phyloP scores from a whole-genome alignment of 345 rosid genomes.

The Dovyalis caffra region DNA sequence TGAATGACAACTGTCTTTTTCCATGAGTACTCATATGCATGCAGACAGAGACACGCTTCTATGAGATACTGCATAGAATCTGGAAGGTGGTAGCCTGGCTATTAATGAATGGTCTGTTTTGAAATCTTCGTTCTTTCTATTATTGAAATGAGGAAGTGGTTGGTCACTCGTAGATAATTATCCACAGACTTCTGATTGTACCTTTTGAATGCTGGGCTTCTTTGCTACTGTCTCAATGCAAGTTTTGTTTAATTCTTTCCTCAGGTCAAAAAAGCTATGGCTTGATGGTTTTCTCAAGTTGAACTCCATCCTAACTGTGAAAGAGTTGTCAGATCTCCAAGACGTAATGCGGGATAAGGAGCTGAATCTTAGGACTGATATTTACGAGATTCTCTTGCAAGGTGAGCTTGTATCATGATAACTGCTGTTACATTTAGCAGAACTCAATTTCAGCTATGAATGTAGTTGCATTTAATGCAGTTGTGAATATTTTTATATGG shows the following conservation, averaged over 20 bases:
- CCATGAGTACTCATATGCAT: too few species aligned
- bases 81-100: too few species aligned
- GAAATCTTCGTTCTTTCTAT: too few species aligned
- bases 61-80: too few species aligned
- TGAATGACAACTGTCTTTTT: too few species aligned
- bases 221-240: neutral
- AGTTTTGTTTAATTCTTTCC: slow-evolving; percentile 2
- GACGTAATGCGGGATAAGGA: slow-evolving; percentile 98
- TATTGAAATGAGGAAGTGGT: too few species aligned
- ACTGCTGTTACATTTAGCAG: neutral
- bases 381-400: slow-evolving; percentile 88
- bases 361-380: slow-evolving; percentile 86
- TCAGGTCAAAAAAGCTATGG: slow-evolving; percentile 90
- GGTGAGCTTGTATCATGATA: slow-evolving; percentile 42
- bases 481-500: too few species aligned
- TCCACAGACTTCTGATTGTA: neutral
- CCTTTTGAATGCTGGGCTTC: neutral
- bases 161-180: neutral
- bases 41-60: too few species aligned
- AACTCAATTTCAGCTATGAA: neutral
- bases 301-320: slow-evolving; percentile 55
- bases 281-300: slow-evolving; percentile 83
- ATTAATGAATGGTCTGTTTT: too few species aligned
- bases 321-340: slow-evolving; percentile 89
- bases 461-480: neutral